Conservation (phyloP, 306 rosid genomes). For the Vigna mungo region DNA sequence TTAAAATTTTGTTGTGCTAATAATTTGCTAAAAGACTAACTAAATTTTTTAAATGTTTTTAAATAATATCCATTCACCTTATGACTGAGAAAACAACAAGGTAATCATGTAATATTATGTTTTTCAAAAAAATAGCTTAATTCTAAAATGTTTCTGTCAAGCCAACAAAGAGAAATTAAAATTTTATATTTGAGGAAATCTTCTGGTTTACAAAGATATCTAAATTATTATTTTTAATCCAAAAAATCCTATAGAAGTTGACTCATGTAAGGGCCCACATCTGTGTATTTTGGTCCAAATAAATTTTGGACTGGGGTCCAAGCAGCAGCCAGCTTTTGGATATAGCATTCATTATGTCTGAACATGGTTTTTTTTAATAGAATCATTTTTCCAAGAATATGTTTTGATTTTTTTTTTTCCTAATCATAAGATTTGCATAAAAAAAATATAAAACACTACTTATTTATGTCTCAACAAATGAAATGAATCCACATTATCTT, state of each 20-base stretch:
- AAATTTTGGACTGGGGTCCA: conserved; percentile 31
- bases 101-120: no score
- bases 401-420: neutral
- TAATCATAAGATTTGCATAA: neutral
- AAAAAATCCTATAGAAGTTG: neutral
- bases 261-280: neutral
- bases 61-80: no score
- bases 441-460: neutral
- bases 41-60: no score
- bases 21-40: neutral
- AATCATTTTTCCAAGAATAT: neutral
- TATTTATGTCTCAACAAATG: neutral
- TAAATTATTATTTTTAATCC: no score
- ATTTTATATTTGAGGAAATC: no score
- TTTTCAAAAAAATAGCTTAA: no score
- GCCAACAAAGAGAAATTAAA: no score
- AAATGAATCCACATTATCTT: neutral
- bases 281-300: neutral
- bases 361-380: conserved; percentile 40
- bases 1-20: neutral
- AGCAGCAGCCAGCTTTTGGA: conserved; percentile 41
- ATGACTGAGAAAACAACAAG: no score
- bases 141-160: neutral
- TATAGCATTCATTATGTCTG: conserved; percentile 51
- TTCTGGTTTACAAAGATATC: no score